Evolutionary conservation across 345 rosid genomes (phyloP), one percentile per base, ranked within the genome.

Genomic region (Brassica nigra): DNA sequence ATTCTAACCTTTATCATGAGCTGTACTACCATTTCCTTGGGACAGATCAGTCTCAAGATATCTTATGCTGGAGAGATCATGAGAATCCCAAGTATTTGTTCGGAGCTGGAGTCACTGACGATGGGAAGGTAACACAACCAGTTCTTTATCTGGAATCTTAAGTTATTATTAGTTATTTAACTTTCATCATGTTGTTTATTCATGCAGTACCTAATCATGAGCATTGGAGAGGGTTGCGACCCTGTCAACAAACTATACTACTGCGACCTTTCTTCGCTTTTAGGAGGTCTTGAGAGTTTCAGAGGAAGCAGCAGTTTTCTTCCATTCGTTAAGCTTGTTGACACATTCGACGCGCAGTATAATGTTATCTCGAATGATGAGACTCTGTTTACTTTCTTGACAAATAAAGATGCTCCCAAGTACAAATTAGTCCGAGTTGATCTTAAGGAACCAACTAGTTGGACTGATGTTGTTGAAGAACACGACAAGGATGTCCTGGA

Each of bases 161-260:
- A 6, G 5, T 55, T 67, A 8, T 37, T 61, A 1, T 57, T 33
- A 28, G 36, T 23, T 34, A 10, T 55, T 39, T 30, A 3, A 16
- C 29, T 15, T 12, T 82, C 47, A 74, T 52, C 70, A 1, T 34
- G 2, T 52, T 76, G 80, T 65, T 67, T n/a, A 59, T 37, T 74
- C 68, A 10, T 88, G 85, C 93, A 95, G 99, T 91, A 88, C 71
- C 84, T 95, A 76, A 57, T 95, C 73, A 78, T 93, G 77, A 62
- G 68, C 73, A 86, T 87, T 34, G 31, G 3, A 0, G 97, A 91
- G 84, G 77, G 85, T 73, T 88, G 95, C 82, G 98, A 87, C 79
- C 97, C 97, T 3, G 90, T 89, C 71, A 95, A 95, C 86, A 95
- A 95, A 81, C 66, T 95, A 14, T 90, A 91, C 83, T 88, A 90